Evolutionary conservation across 2,329 filamentous ascomycete species (phyloP).

Genomic region (Pseudocercospora ulei): DNA sequence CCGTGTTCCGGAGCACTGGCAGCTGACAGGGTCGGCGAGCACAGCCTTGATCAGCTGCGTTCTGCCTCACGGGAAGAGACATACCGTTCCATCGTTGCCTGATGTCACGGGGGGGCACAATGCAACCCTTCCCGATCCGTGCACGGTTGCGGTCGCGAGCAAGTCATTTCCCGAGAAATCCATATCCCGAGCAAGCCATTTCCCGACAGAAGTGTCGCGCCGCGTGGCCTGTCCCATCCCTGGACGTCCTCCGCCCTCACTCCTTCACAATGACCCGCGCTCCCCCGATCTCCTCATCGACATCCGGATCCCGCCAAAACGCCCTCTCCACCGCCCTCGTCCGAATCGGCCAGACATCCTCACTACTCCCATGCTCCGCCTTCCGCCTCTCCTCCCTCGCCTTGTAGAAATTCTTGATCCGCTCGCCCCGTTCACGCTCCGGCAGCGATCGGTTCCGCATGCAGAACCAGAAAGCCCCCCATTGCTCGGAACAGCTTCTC

Average conservation of each 20-base stretch:
- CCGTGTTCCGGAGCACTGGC: too few relatives aligned
- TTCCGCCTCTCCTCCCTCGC: slow-evolving; percentile 13
- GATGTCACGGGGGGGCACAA: not conserved
- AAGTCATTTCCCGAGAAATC: not conserved
- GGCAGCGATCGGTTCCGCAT: slow-evolving; percentile 67
- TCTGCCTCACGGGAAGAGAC: slow-evolving; percentile 4
- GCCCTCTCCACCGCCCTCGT: slow-evolving; percentile 50
- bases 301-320: slow-evolving; percentile 35
- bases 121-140: too few relatives aligned
- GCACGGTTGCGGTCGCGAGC: too few relatives aligned
- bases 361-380: slow-evolving; percentile 60
- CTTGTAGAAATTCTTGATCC: slow-evolving; percentile 47
- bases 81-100: not conserved
- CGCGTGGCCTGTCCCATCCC: too few relatives aligned
- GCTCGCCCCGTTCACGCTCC: slow-evolving; percentile 49
- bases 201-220: too few relatives aligned
- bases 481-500: slow-evolving; percentile 69
- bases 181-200: not conserved
- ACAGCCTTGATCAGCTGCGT: slow-evolving; percentile 2
- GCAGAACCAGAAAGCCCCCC: slow-evolving; percentile 96
- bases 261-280: slow-evolving; percentile 9
- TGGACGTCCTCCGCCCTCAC: too few relatives aligned
- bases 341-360: slow-evolving; percentile 80
- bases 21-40: too few relatives aligned
- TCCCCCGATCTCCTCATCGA: slow-evolving; percentile 17